Evolutionary conservation across 2,329 filamentous ascomycete species (phyloP).

Genomic region (Colletotrichum godetiae): DNA sequence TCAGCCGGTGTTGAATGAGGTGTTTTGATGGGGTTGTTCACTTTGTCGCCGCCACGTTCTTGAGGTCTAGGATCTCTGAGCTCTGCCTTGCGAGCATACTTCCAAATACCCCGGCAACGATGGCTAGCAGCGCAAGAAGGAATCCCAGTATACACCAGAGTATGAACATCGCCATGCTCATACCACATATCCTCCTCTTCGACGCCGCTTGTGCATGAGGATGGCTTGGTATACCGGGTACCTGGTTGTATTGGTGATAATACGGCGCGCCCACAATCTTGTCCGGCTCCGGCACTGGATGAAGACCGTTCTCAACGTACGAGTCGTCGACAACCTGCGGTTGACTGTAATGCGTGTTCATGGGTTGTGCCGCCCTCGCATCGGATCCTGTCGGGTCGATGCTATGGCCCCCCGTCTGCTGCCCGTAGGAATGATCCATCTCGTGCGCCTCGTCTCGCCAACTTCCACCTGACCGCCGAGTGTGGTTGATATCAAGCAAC

Average conservation of each 20-base stretch:
- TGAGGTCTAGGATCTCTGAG: slow-evolving; percentile 8
- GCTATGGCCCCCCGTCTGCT: background rate
- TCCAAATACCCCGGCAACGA: slow-evolving; percentile 9
- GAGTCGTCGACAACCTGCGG: background rate
- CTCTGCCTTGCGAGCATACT: slow-evolving; percentile 18
- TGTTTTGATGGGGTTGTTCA: background rate
- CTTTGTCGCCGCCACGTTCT: background rate
- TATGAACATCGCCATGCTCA: background rate
- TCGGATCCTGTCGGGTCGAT: background rate
- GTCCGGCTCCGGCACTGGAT: slow-evolving; percentile 11
- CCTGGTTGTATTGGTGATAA: background rate
- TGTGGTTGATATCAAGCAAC: background rate
- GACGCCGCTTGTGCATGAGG: background rate
- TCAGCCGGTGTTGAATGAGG: no score
- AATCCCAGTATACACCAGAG: slow-evolving; percentile 13
- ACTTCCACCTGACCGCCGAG: background rate
- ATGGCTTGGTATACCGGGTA: background rate
- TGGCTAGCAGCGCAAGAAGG: background rate
- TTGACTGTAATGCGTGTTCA: background rate
- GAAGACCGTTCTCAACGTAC: slow-evolving; percentile 19
- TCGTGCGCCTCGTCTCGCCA: background rate
- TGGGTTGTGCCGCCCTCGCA: background rate
- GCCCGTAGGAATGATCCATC: slow-evolving; percentile 7
- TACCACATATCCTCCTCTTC: slow-evolving; percentile 16
- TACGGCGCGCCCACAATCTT: slow-evolving; percentile 3